Base-by-base conservation (phyloP, 768 basidiomycete species). In the Kwoniella mangroviensis region DNA sequence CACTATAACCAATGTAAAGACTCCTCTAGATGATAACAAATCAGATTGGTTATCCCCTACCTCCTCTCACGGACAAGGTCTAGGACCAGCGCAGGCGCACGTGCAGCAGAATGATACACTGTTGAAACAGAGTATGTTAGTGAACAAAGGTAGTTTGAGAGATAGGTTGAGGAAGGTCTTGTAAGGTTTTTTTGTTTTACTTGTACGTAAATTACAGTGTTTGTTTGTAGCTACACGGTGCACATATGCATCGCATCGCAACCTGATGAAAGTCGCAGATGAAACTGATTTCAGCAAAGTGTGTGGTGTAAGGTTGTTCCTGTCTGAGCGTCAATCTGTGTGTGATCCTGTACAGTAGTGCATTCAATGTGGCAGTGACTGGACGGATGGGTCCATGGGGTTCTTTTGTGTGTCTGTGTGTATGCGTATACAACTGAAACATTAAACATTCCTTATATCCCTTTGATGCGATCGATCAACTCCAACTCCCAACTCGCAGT, bases 11-110 rank as follows among this genome's bases (percentile, higher is more conserved):
- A 52, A 54, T 21, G 43, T 62, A 19, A 69, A 57, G 55, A 62
- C 68, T 19, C 67, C 67, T 12, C 41, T 41, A 12, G 45, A 43
- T 4, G 68, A 69, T n/a, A 63, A 58, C n/a, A 63, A 49, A 24
- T 24, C 43, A 5, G 61, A 62, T 12, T 69, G 68, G 68, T 12
- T 64, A 12, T 19, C 40, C 21, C 41, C 56, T 28, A 13, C 24
- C 26, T n/a, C 43, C 45, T 49, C 45, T 7, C 34, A 34, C 34
- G 34, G 34, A 34, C 34, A 34, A 34, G 6, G 34, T 7, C 34
- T 34, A 34, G 34, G 34, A 34, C 34, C 34, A 34, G 34, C 34
- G 34, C 34, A 34, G 34, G 34, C 34, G 34, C 34, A 34, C 6
- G 34, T 7, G 5, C 34, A 19, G 45, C 45, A 49, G 19, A 40